Conservation (phyloP, 75 land plant genomes). For the Selaginella moellendorffii region DNA sequence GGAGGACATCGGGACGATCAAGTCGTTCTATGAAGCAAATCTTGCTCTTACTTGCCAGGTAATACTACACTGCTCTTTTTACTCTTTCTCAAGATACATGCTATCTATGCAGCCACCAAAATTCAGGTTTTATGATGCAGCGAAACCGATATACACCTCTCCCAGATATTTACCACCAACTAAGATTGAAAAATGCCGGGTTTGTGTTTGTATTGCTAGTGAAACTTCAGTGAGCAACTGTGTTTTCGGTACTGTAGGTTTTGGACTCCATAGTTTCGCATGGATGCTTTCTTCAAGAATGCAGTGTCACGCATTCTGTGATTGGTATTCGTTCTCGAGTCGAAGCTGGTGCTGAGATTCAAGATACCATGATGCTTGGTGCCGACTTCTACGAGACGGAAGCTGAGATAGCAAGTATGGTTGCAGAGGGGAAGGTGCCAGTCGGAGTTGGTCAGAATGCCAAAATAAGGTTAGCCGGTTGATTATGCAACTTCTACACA, state of each 20-base stretch:
- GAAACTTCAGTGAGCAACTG: neutral
- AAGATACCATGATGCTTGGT: slow-evolving; percentile 30
- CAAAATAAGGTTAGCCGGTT: slow-evolving; percentile 24
- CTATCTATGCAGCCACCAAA: slow-evolving; percentile 48
- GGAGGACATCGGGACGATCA: slow-evolving; percentile 82
- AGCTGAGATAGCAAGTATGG: slow-evolving; percentile 17
- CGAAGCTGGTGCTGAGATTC: slow-evolving; percentile 17
- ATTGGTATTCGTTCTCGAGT: slow-evolving; percentile 38
- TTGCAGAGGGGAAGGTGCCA: slow-evolving; percentile 30
- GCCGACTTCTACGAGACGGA: slow-evolving; percentile 39
- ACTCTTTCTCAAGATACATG: neutral
- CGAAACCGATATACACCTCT: slow-evolving; percentile 88
- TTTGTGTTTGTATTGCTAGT: slow-evolving; percentile 12
- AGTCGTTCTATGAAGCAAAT: slow-evolving; percentile 78
- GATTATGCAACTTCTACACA: neutral
- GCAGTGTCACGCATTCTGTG: slow-evolving; percentile 34
- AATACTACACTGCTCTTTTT: slow-evolving; percentile 10
- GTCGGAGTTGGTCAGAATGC: slow-evolving; percentile 30
- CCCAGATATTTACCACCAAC: slow-evolving; percentile 75
- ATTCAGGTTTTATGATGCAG: slow-evolving; percentile 86
- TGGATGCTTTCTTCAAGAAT: slow-evolving; percentile 33
- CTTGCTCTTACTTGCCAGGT: slow-evolving; percentile 69
- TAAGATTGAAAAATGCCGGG: slow-evolving; percentile 67
- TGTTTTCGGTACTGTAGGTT: neutral
- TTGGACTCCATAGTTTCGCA: slow-evolving; percentile 39